Conservation (phyloP, 805 yeast species). For the Torulaspora franciscae region DNA sequence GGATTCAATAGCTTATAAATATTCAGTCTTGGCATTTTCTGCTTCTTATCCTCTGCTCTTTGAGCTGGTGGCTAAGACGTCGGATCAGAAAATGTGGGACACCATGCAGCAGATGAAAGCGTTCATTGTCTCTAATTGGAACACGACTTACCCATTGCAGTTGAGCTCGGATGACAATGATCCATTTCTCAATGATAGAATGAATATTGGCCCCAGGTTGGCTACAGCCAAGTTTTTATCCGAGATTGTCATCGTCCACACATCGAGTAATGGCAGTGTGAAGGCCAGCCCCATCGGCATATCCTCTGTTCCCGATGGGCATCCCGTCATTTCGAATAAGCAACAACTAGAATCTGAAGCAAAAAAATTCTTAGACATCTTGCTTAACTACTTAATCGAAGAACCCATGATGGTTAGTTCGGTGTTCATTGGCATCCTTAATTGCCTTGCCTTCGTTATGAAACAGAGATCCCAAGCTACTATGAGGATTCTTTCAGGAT, state of each 20-base stretch:
- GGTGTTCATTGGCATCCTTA: constrained; percentile 60
- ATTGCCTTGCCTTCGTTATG: constrained; percentile 57
- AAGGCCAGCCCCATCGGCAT: constrained; percentile 39
- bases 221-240: constrained; percentile 70
- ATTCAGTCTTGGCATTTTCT: constrained; percentile 40
- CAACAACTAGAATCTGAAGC: constrained; percentile 64
- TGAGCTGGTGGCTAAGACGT: constrained; percentile 41
- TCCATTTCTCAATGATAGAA: constrained; percentile 36
- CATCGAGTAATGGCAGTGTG: constrained; percentile 33
- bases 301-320: constrained; percentile 49
- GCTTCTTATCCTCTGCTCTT: constrained; percentile 45
- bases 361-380: constrained; percentile 57
- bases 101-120: constrained; percentile 52
- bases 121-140: constrained; percentile 58
- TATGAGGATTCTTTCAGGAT: constrained; percentile 49
- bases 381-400: constrained; percentile 52
- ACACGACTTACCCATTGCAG: constrained; percentile 49
- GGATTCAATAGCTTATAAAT: constrained; percentile 37
- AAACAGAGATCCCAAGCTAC: constrained; percentile 60
- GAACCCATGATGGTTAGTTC: constrained; percentile 54
- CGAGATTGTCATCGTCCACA: constrained; percentile 51
- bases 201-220: constrained; percentile 56
- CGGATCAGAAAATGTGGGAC: constrained; percentile 48
- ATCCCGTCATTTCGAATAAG: constrained; percentile 54
- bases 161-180: constrained; percentile 28